Evolutionary conservation across 139 green algal species (phyloP).

Genomic region (Micractinium sp.): DNA sequence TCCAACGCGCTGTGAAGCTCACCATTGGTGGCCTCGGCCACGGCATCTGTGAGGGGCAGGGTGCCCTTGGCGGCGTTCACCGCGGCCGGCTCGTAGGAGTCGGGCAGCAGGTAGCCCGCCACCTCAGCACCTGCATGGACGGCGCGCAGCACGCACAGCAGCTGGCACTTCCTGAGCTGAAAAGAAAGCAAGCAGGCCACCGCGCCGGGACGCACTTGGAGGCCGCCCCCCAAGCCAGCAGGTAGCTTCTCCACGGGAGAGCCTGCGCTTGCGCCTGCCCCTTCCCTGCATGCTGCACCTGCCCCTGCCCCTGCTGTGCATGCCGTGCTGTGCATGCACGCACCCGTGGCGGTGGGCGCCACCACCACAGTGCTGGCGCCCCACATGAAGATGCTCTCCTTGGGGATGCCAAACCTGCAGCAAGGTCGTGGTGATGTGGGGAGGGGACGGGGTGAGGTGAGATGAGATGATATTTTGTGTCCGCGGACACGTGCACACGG

Average conservation of each 20-base stretch:
- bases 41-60: not conserved
- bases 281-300: not conserved
- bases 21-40: not conserved
- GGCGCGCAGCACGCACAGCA: not conserved
- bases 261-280: not conserved
- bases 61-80: constrained; percentile 10
- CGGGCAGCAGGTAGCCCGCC: not conserved
- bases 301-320: too few species aligned
- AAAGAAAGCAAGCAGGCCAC: too few species aligned
- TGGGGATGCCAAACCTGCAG: not conserved
- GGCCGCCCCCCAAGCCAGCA: not conserved
- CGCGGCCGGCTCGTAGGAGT: not conserved
- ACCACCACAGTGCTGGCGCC: not conserved
- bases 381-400: not conserved
- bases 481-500: too few species aligned
- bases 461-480: too few species aligned
- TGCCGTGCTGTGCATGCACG: not conserved
- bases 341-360: not conserved
- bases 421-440: too few species aligned
- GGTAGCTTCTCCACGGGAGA: not conserved
- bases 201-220: too few species aligned
- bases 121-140: constrained; percentile 17
- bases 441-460: too few species aligned
- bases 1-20: not conserved
- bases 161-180: not conserved